Conservation (phyloP, 2,329 filamentous ascomycete species). For the Waltergamsia citrina region DNA sequence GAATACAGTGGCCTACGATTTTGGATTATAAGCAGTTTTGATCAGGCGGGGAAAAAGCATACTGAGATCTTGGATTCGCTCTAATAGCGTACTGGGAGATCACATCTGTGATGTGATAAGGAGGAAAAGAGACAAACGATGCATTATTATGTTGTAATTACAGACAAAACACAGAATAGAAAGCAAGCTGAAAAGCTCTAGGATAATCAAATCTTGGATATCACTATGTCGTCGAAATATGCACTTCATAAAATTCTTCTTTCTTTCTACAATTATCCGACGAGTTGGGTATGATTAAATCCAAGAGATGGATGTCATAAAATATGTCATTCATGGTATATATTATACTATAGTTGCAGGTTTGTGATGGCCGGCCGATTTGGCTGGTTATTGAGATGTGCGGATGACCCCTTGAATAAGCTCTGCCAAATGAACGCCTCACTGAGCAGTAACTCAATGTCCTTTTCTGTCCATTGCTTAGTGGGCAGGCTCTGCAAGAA, state of each 20-base stretch:
- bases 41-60: no score
- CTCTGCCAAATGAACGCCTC: conserved; percentile 99
- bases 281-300: not conserved
- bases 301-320: not conserved
- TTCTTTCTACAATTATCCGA: not conserved
- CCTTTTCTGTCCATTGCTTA: conserved; percentile 91
- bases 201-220: no score
- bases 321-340: not conserved
- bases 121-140: no score
- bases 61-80: no score
- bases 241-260: not conserved
- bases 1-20: no score
- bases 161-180: no score
- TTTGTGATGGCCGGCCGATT: conserved; percentile 23
- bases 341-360: conserved; percentile 20
- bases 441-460: conserved; percentile 89
- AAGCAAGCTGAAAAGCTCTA: no score
- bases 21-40: no score
- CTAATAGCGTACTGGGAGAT: no score
- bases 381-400: conserved; percentile 61
- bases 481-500: conserved; percentile 93
- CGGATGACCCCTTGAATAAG: conserved; percentile 87
- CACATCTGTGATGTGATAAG: no score
- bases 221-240: no score
- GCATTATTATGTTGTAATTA: no score